phyloP scores from a whole-genome alignment of 768 basidiomycete genomes.

The Boletus sensibilis region DNA sequence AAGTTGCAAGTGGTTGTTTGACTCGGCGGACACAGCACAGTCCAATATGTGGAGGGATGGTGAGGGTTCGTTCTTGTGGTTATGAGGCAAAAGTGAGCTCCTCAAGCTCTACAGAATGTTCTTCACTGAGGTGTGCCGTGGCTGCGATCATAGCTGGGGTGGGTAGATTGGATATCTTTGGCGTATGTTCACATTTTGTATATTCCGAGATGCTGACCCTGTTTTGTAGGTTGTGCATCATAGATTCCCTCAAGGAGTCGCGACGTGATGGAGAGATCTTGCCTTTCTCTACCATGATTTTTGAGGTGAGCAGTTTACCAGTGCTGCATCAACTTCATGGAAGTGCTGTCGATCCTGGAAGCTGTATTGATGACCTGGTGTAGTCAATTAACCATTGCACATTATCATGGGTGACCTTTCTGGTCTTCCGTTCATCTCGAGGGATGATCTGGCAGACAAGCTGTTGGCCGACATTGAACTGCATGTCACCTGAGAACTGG shows the following conservation, averaged over 20 bases:
- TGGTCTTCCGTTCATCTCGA: not conserved
- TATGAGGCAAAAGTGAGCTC: not conserved
- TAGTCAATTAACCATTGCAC: not conserved
- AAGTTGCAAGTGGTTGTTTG: not conserved
- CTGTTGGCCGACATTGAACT: not conserved
- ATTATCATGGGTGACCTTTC: not conserved
- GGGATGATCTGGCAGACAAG: not conserved
- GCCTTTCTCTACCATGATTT: not conserved
- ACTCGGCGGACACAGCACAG: not conserved
- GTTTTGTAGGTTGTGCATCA: no score
- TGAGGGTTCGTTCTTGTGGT: not conserved
- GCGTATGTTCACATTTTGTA: not conserved
- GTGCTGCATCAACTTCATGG: no score
- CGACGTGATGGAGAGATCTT: not conserved
- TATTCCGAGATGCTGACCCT: no score
- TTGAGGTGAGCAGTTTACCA: not conserved
- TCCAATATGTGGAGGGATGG: not conserved
- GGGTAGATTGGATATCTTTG: not conserved
- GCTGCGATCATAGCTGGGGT: not conserved
- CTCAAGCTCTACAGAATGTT: not conserved
- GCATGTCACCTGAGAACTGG: not conserved
- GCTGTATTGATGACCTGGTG: no score
- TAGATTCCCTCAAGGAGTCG: no score
- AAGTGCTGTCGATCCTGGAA: not conserved
- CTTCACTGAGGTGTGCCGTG: not conserved